These are phyloP conservation scores for Articulospora tetracladia DNA, from an alignment of 495 filamentous ascomycete genomes.

Conservation along the genomic window DNA sequence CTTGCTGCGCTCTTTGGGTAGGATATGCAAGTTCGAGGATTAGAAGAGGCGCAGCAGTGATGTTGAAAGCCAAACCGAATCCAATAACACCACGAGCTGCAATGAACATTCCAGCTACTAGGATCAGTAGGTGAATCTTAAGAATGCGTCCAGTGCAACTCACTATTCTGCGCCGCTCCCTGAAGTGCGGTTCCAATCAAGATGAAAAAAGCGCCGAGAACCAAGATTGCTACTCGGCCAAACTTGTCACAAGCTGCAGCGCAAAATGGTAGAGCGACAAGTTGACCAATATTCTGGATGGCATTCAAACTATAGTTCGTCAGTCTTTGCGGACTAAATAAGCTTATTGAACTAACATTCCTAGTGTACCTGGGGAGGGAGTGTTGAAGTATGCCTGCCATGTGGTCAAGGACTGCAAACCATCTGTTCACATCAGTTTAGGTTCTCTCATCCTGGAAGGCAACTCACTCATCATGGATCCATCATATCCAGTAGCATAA, in stretches of 20 bases:
- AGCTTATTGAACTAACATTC: neutral
- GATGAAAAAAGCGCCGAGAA: constrained; percentile 13
- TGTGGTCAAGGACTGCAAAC: constrained; percentile 13
- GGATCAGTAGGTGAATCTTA: constrained; percentile 3
- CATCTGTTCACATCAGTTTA: constrained; percentile 7
- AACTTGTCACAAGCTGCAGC: constrained; percentile 16
- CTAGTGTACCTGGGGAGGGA: constrained; percentile 9
- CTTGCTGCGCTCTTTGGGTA: constrained; percentile 23
- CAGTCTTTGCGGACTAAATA: neutral
- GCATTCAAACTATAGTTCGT: constrained; percentile 14
- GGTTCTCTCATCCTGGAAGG: neutral
- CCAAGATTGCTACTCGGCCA: constrained; percentile 13
- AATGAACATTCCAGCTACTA: constrained; percentile 30
- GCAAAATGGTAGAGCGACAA: constrained; percentile 15
- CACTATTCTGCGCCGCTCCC: constrained; percentile 19
- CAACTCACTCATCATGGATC: constrained; percentile 20
- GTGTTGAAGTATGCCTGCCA: constrained; percentile 20
- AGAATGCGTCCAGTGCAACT: neutral
- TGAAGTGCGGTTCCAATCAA: constrained; percentile 13
- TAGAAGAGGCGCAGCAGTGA: constrained; percentile 24
- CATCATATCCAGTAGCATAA: constrained; percentile 23
- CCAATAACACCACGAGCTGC: constrained; percentile 12
- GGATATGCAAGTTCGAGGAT: constrained; percentile 29
- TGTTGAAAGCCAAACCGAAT: constrained; percentile 18
- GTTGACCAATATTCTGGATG: constrained; percentile 19